Percentiles rank a stretch among this genome's conserved stretches.
phyloP scores from a whole-genome alignment of 495 filamentous ascomycete genomes.

The Venustampulla echinocandica region DNA sequence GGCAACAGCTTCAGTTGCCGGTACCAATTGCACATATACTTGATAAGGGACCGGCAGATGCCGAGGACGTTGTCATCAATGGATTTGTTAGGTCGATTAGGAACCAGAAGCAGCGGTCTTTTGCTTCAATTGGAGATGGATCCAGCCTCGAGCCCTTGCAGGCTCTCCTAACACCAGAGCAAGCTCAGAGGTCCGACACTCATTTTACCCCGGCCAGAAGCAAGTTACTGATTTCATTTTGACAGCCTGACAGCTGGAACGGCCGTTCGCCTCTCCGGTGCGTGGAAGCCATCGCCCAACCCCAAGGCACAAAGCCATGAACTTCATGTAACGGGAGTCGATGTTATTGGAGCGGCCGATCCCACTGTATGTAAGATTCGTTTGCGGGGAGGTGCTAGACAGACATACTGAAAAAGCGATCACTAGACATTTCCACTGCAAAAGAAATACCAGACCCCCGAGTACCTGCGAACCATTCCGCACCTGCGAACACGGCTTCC shows the following conservation, averaged over 20 bases:
- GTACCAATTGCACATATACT: conserved; percentile 16
- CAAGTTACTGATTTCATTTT: neutral
- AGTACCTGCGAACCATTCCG: conserved; percentile 81
- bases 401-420: conserved; percentile 1
- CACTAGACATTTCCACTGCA: conserved; percentile 21
- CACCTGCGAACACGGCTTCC: conserved; percentile 83
- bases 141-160: conserved; percentile 73
- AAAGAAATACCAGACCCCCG: conserved; percentile 24
- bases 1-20: too few relatives aligned
- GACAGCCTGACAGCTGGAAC: conserved; percentile 69
- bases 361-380: conserved; percentile 58
- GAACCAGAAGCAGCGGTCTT: conserved; percentile 73
- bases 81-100: conserved; percentile 81
- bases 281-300: conserved; percentile 64
- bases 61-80: conserved; percentile 45
- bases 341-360: conserved; percentile 67
- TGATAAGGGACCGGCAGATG: conserved; percentile 5
- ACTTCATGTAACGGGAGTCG: conserved; percentile 59
- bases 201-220: neutral
- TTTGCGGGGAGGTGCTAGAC: too few relatives aligned
- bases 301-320: conserved; percentile 70
- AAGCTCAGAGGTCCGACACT: conserved; percentile 59
- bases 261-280: conserved; percentile 68
- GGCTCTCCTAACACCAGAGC: conserved; percentile 65
- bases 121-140: conserved; percentile 82